A percentile compares a stretch with the other conserved stretches of the same genome.
Evolutionary conservation across 1,139 yeast species (phyloP).

Genomic region (Pneumocystis oryctolagi): DNA sequence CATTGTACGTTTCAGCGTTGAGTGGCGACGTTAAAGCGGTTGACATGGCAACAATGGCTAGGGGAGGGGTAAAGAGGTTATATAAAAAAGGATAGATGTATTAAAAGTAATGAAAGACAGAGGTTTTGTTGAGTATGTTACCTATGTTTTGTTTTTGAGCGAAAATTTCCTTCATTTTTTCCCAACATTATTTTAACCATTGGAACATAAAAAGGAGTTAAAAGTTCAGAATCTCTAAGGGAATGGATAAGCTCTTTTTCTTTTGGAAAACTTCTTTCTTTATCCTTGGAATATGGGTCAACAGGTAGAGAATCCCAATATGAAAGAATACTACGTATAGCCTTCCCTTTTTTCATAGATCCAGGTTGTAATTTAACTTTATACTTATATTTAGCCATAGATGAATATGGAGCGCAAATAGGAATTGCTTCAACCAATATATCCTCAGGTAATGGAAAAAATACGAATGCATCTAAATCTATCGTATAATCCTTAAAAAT

Average conservation of each 20-base stretch:
- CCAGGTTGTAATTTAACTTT: conserved; percentile 84
- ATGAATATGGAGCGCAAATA: conserved; percentile 83
- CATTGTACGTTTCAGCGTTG: background rate
- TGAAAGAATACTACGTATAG: conserved; percentile 38
- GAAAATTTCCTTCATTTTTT: background rate
- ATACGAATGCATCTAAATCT: conserved; percentile 23
- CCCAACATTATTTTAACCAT: background rate
- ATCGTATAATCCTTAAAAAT: background rate
- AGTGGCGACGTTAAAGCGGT: background rate
- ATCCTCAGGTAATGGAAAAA: conserved; percentile 27
- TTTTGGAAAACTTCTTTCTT: conserved; percentile 51
- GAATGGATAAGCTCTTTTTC: conserved; percentile 46
- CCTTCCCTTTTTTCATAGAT: conserved; percentile 73
- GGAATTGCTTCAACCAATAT: conserved; percentile 53
- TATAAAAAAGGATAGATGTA: too few relatives aligned
- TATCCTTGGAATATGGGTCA: conserved; percentile 37
- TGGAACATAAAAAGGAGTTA: background rate
- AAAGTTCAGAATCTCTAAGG: conserved; percentile 33
- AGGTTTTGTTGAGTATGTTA: background rate
- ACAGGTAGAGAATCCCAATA: conserved; percentile 43
- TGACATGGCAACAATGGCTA: background rate
- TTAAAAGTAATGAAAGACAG: background rate
- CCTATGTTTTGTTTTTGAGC: background rate
- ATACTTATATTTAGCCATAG: conserved; percentile 60
- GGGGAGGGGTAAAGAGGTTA: too few relatives aligned